phyloP scores from a whole-genome alignment of 2,329 filamentous ascomycete species.

The Microsporum canis region DNA sequence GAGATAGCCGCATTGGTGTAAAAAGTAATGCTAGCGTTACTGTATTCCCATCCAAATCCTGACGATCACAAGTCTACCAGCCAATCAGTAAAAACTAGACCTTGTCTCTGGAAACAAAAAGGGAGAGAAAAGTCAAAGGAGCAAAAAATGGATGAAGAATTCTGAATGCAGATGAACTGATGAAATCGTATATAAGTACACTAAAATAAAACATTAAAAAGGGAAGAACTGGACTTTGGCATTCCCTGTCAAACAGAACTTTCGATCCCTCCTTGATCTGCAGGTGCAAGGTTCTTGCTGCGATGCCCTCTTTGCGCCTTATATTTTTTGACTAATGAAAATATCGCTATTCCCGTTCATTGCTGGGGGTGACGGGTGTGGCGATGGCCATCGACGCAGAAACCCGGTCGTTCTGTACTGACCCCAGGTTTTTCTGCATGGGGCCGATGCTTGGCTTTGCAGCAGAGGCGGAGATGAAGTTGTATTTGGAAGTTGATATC shows the following conservation, averaged over 20 bases:
- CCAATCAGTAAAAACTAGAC: not conserved
- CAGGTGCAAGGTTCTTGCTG: constrained; percentile 2
- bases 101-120: not conserved
- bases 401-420: constrained; percentile 3
- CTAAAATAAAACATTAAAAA: not conserved
- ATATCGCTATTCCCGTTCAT: constrained; percentile 1
- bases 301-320: not conserved
- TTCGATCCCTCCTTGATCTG: constrained; percentile 3
- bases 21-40: not conserved
- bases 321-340: not conserved
- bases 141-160: not conserved
- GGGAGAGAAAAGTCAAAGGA: not conserved
- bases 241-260: not conserved
- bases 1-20: constrained; percentile 3
- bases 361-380: constrained; percentile 1
- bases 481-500: constrained; percentile 5
- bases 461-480: constrained; percentile 3
- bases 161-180: not conserved
- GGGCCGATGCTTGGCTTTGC: constrained; percentile 1
- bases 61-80: not conserved
- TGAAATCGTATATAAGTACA: not conserved
- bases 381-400: not conserved
- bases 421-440: constrained; percentile 2
- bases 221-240: not conserved
- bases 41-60: not conserved